Evolutionary conservation across 192 early-diverging fungal species (phyloP).

Genomic region (Jimgerdemannia flammicorona): DNA sequence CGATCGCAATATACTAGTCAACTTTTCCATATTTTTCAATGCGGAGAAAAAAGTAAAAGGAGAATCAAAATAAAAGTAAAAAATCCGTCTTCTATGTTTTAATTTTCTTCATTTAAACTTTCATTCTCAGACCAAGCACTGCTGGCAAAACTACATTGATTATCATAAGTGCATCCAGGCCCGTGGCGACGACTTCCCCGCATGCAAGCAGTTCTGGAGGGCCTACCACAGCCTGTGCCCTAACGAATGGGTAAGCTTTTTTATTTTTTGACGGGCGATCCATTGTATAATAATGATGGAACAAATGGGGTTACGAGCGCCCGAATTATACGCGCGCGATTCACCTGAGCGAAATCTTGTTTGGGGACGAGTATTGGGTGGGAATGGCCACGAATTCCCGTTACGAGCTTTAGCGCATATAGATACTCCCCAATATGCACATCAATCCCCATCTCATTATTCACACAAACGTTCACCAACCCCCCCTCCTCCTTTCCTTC

Average conservation of each 20-base stretch:
- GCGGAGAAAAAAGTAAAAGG: too few species aligned
- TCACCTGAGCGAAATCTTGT: too few species aligned
- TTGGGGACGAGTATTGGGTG: too few species aligned
- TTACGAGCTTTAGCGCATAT: too few species aligned
- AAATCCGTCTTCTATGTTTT: neutral
- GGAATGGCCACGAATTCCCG: too few species aligned
- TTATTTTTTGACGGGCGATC: neutral
- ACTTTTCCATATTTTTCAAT: too few species aligned
- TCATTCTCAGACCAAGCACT: conserved; percentile 86
- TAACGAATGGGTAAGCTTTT: conserved; percentile 79
- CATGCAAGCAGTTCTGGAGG: conserved; percentile 88
- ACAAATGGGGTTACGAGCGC: neutral
- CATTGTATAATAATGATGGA: neutral
- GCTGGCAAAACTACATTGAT: conserved; percentile 99
- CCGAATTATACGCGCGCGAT: too few species aligned
- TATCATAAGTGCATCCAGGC: conserved; percentile 86
- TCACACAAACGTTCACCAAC: too few species aligned
- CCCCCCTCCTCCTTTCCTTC: neutral
- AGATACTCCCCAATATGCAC: too few species aligned
- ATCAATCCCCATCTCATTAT: too few species aligned
- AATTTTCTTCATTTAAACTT: neutral
- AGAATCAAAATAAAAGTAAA: too few species aligned
- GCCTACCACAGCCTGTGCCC: conserved; percentile 90
- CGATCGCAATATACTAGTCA: neutral
- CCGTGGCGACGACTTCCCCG: conserved; percentile 94